Evolutionary conservation across 371 early-diverging fungal genomes (phyloP).

Genomic region (Zychaea mexicana): DNA sequence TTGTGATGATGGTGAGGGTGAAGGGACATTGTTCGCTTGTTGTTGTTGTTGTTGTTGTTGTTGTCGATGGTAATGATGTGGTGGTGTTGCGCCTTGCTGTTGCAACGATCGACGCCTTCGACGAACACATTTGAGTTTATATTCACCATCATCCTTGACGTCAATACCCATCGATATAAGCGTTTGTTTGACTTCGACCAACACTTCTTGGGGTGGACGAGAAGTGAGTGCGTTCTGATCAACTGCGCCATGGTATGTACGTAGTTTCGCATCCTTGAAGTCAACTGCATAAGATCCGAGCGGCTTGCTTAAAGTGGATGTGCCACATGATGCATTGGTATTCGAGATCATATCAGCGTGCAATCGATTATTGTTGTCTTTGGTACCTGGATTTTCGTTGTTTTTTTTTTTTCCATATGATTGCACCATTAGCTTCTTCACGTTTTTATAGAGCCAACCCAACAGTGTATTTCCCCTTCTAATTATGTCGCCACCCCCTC

Average conservation of each 20-base stretch:
- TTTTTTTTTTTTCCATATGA: too few relatives aligned
- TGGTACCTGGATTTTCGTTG: neutral
- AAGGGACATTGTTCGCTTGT: neutral
- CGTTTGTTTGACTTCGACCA: constrained; percentile 67
- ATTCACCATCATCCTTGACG: constrained; percentile 71
- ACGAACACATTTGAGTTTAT: constrained; percentile 72
- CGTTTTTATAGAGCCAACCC: too few relatives aligned
- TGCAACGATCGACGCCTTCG: constrained; percentile 43
- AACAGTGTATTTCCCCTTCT: too few relatives aligned
- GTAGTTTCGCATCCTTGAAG: constrained; percentile 59
- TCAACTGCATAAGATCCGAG: constrained; percentile 24
- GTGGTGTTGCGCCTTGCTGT: neutral
- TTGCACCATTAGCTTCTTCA: neutral
- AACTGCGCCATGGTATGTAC: constrained; percentile 79
- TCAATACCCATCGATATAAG: constrained; percentile 71
- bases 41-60: neutral
- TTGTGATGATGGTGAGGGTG: constrained; percentile 10
- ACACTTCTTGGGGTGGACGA: constrained; percentile 69
- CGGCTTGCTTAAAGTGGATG: constrained; percentile 1
- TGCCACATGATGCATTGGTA: neutral
- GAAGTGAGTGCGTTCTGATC: constrained; percentile 79
- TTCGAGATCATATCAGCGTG: neutral
- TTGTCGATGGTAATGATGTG: neutral
- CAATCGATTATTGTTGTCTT: neutral
- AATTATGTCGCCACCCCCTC: neutral